phyloP scores from a whole-genome alignment of 2,329 filamentous ascomycete species.

The Microdochium nivale region DNA sequence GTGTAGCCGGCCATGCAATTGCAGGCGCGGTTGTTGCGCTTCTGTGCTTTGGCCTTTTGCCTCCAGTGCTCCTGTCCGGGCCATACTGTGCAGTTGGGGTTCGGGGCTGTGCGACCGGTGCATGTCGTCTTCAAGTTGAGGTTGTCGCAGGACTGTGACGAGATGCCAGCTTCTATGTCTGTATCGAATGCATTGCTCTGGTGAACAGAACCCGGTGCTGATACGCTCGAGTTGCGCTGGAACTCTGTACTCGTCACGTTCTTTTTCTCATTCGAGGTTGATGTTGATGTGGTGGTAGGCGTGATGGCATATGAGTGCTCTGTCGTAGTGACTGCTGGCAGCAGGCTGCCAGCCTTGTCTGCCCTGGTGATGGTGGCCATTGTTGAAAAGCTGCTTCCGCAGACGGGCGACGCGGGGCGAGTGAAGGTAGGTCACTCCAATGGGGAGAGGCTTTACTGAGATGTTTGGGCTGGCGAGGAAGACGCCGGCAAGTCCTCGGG shows the following conservation, averaged over 20 bases:
- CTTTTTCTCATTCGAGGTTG: slow-evolving; percentile 7
- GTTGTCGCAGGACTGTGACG: slow-evolving; percentile 26
- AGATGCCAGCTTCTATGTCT: slow-evolving; percentile 46
- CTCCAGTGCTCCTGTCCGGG: slow-evolving; percentile 52
- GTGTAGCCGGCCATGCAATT: slow-evolving; percentile 44
- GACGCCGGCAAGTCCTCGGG: neutral
- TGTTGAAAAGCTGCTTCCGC: neutral
- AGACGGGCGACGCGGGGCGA: neutral
- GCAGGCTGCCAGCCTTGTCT: slow-evolving; percentile 3
- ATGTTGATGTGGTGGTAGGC: slow-evolving; percentile 3
- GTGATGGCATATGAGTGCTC: slow-evolving; percentile 10
- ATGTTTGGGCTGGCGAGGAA: neutral
- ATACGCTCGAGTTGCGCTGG: slow-evolving; percentile 27
- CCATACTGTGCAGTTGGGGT: slow-evolving; percentile 48
- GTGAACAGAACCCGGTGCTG: slow-evolving; percentile 33
- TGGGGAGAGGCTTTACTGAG: neutral
- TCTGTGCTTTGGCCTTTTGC: slow-evolving; percentile 47
- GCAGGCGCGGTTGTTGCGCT: slow-evolving; percentile 39
- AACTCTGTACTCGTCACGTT: slow-evolving; percentile 17
- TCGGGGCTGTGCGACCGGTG: slow-evolving; percentile 23
- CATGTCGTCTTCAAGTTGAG: slow-evolving; percentile 23
- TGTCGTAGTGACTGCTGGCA: slow-evolving; percentile 9
- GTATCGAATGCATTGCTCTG: slow-evolving; percentile 45
- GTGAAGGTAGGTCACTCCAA: neutral
- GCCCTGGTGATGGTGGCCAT: neutral